Conservation (phyloP, 2,329 filamentous ascomycete species). For the Apiospora pterosperma region DNA sequence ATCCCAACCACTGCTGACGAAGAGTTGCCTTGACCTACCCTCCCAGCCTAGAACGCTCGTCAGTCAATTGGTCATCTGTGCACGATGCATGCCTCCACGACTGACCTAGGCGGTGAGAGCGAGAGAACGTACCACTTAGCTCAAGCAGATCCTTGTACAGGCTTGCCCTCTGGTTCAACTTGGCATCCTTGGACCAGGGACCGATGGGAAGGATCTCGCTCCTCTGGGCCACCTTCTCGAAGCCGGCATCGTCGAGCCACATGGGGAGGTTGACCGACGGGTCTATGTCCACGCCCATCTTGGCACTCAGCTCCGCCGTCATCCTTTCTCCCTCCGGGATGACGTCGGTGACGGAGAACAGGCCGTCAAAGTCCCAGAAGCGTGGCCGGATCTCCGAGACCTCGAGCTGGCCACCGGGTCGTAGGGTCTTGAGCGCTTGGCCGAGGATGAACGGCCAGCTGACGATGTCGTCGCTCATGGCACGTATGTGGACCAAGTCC, state of each 20-base stretch:
- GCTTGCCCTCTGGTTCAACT: slow-evolving; percentile 33
- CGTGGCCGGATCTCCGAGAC: slow-evolving; percentile 38
- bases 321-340: slow-evolving; percentile 33
- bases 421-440: slow-evolving; percentile 36
- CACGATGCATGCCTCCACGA: background rate
- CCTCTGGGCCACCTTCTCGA: slow-evolving; percentile 35
- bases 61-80: background rate
- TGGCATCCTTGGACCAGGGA: slow-evolving; percentile 36
- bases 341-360: slow-evolving; percentile 25
- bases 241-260: slow-evolving; percentile 34
- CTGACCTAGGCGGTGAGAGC: too few relatives aligned
- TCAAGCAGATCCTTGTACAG: slow-evolving; percentile 31
- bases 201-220: slow-evolving; percentile 39
- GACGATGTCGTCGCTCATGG: slow-evolving; percentile 42
- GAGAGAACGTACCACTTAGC: slow-evolving; percentile 28
- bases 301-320: slow-evolving; percentile 23
- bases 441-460: slow-evolving; percentile 35
- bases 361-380: slow-evolving; percentile 36
- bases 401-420: slow-evolving; percentile 42
- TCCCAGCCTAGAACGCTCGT: background rate
- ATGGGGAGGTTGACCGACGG: slow-evolving; percentile 32
- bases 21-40: background rate
- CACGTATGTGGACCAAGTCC: slow-evolving; percentile 42
- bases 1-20: slow-evolving; percentile 1
- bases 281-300: slow-evolving; percentile 35